Percentiles rank a stretch among this genome's conserved stretches.
These are phyloP conservation scores for Skeletonema grethae DNA, from an alignment of 108 stramenopile species.

Conservation along the genomic window DNA sequence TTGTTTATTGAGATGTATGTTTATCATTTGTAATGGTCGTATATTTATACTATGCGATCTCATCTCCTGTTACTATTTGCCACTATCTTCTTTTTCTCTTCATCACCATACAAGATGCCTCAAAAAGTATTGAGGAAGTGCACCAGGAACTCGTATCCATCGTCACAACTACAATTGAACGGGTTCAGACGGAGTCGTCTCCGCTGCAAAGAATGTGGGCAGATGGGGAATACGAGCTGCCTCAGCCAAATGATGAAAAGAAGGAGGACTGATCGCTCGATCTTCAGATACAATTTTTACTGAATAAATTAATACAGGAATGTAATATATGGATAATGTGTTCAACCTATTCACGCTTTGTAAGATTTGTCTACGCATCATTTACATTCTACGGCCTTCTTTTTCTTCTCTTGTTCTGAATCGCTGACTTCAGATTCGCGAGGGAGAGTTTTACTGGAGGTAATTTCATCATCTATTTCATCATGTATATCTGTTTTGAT, in stretches of 20 bases:
- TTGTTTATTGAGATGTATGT: not conserved
- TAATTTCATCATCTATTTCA: not conserved
- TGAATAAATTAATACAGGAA: not conserved
- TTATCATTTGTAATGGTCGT: not conserved
- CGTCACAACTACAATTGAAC: conserved; percentile 60
- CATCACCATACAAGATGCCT: conserved; percentile 48
- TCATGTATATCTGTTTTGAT: not conserved
- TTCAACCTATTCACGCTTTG: not conserved
- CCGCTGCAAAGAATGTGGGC: conserved; percentile 61
- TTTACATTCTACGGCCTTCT: not conserved
- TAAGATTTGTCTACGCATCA: not conserved
- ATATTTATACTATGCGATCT: not conserved
- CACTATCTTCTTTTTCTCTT: not conserved
- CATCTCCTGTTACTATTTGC: not conserved
- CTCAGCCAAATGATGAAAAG: conserved; percentile 23
- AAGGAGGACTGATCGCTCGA: conserved; percentile 7
- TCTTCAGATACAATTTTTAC: not conserved
- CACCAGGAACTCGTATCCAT: conserved; percentile 61
- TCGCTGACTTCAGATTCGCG: not conserved
- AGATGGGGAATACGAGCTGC: conserved; percentile 53
- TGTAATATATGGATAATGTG: not conserved
- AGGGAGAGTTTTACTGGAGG: not conserved
- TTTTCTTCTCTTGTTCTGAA: not conserved
- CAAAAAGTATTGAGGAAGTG: conserved; percentile 79
- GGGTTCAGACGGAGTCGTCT: conserved; percentile 39